Evolutionary conservation across 2,329 filamentous ascomycete genomes (phyloP), one percentile per base, ranked within the genome.

Genomic region (Penicillium polonicum): DNA sequence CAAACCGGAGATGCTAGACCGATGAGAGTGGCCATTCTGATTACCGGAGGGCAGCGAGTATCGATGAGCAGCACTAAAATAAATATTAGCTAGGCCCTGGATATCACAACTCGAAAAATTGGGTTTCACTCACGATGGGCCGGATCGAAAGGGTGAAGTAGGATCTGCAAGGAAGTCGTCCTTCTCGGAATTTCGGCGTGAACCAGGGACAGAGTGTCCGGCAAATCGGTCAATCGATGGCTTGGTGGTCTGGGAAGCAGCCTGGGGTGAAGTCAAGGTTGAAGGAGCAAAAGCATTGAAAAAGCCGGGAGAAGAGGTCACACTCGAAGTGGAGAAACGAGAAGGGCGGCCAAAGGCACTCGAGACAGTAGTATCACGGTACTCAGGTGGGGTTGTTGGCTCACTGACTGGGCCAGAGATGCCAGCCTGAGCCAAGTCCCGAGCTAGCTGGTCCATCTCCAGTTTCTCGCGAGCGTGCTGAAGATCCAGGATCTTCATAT

Each of bases 371-470:
- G 85, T 86, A 64, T 96, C 91, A 67, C 87, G 88, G 74, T 94
- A 93, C 74, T 97, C 94, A 33, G 94, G 94, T 23, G 94, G 94
- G 23, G 94, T 99, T 2, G 94, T 97, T 17, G 94, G 94, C 77
- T 97, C 93, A 67, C 91, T 96, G 72, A 95, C 90, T 68, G 92
- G 89, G 53, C 90, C 90, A 60, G 86, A 81, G 45, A 79, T 64
- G 31, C 76, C 75, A 58, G 82, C 81, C 62, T 84, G 80, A 42
- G 82, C 81, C 57, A 95, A 82, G 66, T 94, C 90, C 66, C 91
- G 88, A 69, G 92, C 88, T 79, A 97, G 89, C 73, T 90, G 87
- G 57, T 89, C 86, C 68, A 96, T 87, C 71, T 96, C 92, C 67
- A 89, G 85, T 72, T 92, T 91, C 71, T 94, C 90, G 61, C 85